Evolutionary conservation across 169 alveolate species (phyloP).

Genomic region (Plasmodium knowlesi): DNA sequence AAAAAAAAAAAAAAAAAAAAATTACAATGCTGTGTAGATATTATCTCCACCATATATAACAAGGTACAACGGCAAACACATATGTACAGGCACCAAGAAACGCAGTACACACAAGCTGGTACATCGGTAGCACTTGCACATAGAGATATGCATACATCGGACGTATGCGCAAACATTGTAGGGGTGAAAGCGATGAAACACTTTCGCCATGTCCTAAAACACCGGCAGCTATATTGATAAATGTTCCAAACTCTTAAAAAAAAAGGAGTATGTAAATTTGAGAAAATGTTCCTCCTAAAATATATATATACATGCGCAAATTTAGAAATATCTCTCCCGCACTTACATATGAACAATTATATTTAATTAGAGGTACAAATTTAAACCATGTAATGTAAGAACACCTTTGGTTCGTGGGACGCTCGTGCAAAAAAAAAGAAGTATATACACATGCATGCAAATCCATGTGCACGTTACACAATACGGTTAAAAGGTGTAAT

Average conservation of each 20-base stretch:
- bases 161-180: background rate
- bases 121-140: background rate
- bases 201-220: background rate
- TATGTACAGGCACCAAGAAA: background rate
- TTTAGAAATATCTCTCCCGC: background rate
- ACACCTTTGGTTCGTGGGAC: background rate
- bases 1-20: background rate
- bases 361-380: conserved; percentile 8
- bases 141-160: background rate
- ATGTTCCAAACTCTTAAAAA: background rate
- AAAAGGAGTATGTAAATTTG: background rate
- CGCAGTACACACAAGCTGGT: background rate
- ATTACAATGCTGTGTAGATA: background rate
- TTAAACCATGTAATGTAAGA: conserved; percentile 6
- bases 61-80: background rate
- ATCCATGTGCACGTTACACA: background rate
- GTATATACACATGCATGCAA: background rate
- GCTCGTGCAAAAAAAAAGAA: background rate
- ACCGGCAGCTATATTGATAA: background rate
- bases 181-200: background rate
- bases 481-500: background rate
- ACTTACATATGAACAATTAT: background rate
- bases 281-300: background rate
- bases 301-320: background rate
- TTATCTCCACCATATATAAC: background rate